These are phyloP conservation scores for Seiridium unicorne DNA, from an alignment of 2,329 filamentous ascomycete species.

Conservation along the genomic window DNA sequence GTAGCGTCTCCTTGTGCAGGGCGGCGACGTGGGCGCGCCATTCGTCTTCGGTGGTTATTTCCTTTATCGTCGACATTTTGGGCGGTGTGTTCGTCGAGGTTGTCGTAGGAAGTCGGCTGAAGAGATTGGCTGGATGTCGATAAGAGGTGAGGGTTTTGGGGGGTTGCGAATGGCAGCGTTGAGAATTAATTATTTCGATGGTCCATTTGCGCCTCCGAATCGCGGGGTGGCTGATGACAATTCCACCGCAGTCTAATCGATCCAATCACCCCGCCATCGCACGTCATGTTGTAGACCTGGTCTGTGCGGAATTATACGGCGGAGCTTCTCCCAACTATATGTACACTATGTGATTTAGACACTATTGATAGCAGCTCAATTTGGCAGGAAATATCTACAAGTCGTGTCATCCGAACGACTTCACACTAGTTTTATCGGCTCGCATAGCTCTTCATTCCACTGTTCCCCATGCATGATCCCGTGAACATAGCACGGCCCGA, in stretches of 20 bases:
- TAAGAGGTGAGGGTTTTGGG: no score
- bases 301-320: not conserved
- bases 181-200: not conserved
- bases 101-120: no score
- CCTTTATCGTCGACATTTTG: slow-evolving; percentile 71
- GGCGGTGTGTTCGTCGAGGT: not conserved
- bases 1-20: slow-evolving; percentile 67
- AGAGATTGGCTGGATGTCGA: no score
- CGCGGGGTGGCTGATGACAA: slow-evolving; percentile 4
- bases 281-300: not conserved
- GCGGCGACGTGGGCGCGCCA: slow-evolving; percentile 69
- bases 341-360: no score
- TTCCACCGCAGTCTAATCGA: slow-evolving; percentile 1
- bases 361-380: no score
- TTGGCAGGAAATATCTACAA: no score
- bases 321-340: no score
- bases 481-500: not conserved
- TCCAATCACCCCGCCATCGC: not conserved
- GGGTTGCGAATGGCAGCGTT: not conserved
- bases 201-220: not conserved
- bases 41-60: slow-evolving; percentile 70
- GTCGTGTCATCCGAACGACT: no score
- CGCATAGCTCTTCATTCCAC: not conserved
- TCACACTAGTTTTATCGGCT: not conserved
- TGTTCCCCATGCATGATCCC: not conserved